A percentile compares a stretch with the other conserved stretches of the same genome.
These are phyloP conservation scores for Rhododendron henanense DNA, from an alignment of 148 eudicot genomes.

Conservation along the genomic window DNA sequence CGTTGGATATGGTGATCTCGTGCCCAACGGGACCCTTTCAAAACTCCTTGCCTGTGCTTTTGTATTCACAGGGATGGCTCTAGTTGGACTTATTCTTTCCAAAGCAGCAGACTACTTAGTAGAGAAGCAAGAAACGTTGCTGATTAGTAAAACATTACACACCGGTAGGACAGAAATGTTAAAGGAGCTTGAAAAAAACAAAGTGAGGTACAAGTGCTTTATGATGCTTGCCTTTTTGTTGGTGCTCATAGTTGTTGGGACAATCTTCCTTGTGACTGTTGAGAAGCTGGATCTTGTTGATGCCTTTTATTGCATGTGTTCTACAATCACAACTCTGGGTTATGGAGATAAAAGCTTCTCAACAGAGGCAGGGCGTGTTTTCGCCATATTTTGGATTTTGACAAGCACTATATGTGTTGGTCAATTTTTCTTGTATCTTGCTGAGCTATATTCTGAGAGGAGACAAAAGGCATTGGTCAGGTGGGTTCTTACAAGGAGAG, in stretches of 20 bases:
- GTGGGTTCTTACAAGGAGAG: constrained; percentile 49
- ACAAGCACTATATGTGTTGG: constrained; percentile 68
- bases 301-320: constrained; percentile 87
- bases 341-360: constrained; percentile 90
- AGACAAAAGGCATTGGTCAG: constrained; percentile 48
- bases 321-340: constrained; percentile 84
- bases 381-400: constrained; percentile 82
- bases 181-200: constrained; percentile 57
- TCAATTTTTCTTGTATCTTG: constrained; percentile 67
- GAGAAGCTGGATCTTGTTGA: constrained; percentile 61
- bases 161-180: constrained; percentile 37
- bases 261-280: constrained; percentile 46
- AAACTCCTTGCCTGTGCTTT: constrained; percentile 86
- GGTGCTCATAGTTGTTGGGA: constrained; percentile 54
- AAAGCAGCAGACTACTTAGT: constrained; percentile 79
- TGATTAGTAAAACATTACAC: constrained; percentile 45
- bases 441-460: constrained; percentile 70
- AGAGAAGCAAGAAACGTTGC: constrained; percentile 71
- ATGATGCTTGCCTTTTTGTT: constrained; percentile 30
- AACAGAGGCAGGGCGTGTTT: constrained; percentile 66
- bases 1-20: constrained; percentile 92
- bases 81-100: constrained; percentile 54
- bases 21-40: constrained; percentile 42
- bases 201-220: constrained; percentile 51
- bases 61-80: constrained; percentile 82